Base-by-base conservation (phyloP, 1,284 basidiomycete genomes). In the Jaminaea rosea region DNA sequence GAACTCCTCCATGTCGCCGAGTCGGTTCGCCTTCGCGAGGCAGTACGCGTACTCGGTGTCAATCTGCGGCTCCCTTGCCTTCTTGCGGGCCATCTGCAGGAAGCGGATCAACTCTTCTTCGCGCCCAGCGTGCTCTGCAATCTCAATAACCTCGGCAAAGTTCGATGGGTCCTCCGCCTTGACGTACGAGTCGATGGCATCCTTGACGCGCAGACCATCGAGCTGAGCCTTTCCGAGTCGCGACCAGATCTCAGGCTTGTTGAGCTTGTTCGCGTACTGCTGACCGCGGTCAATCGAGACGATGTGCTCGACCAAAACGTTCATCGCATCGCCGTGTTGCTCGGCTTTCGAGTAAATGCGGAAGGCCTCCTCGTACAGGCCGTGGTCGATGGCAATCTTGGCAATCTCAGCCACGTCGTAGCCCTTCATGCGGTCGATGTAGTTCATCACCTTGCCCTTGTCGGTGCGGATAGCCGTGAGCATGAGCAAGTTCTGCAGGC, bases 81-180 rank as follows among this genome's bases (percentile, higher is more conserved):
- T 84, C 80, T 96, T 98, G 75, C 94, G 85, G n/a, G 94, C 91
- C 94, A 98, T 98, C 76, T 99, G 94, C 23, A 99, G 80, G 80
- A 85, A 99, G 57, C 91, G 84, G 50, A 98, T 92, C 50, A 99
- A 84, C 74, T 98, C 94, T 72, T 98, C 94, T 69, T 97, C 88
- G 78, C 98, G 97, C 71, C 91, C 94, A 10, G 94, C 92, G 60
- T 86, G 89, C 73, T 85, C 87, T 49, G 92, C 84, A 59, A 97
- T 96, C 77, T 99, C 94, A 66, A 94, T 93, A 66, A 98, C 90
- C 76, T 99, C 94, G 24, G 81, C 80, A 69, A 88, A 98, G 80
- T 99, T 98, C 46, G 84, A 83, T 5, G 94, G 87, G 75, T 99
- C 94, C 69, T 90, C 87, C 15, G 94, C 92, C 80, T 94, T 96